Base-by-base conservation (phyloP, 257 asterid species). In the Phtheirospermum japonicum region DNA sequence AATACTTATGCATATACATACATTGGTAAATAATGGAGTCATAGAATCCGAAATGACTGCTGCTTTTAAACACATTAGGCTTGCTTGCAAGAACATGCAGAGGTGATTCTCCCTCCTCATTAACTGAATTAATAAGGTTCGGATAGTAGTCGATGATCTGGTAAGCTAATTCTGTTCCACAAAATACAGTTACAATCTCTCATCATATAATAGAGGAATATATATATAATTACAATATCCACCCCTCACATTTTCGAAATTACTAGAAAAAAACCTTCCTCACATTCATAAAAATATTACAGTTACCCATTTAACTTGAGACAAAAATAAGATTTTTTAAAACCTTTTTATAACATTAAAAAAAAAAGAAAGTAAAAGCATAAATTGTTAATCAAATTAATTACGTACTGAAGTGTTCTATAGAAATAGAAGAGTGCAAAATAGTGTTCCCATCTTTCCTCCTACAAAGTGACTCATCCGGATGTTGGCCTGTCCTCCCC, bases 391-490 rank as follows among this genome's bases (percentile, higher is more conserved):
- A n/a, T n/a, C n/a, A n/a, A n/a, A n/a, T n/a, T n/a, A n/a, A n/a
- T n/a, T n/a, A n/a, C n/a, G n/a, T 74, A 79, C 88, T 20, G 4
- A 79, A 82, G 74, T 72, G 67, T 50, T 79, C 80, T 57, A 83
- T 81, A 0, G 75, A 64, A 34, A 82, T 77, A 1, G 85, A 70
- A 0, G 68, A 66, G 14, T 83, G 90, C 54, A 83, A 64, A 53
- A 74, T 54, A 1, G 83, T 83, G 14, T 69, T 68, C 28, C 86
- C 86, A 58, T 83, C 79, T 48, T 57, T 39, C 68, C 77, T 69
- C 56, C 80, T 73, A 9, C 80, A 80, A 19, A 80, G 76, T 0
- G 72, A 39, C 7, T 62, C 80, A 18, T 56, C 66, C 2, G 40
- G 43, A 6, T 64, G 59, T 26, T 3, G 13, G 1, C 3, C n/a